Percentiles rank a stretch among this genome's conserved stretches.
These are phyloP conservation scores for Botryotinia globosa DNA, from an alignment of 2,329 filamentous ascomycete genomes.

Conservation along the genomic window DNA sequence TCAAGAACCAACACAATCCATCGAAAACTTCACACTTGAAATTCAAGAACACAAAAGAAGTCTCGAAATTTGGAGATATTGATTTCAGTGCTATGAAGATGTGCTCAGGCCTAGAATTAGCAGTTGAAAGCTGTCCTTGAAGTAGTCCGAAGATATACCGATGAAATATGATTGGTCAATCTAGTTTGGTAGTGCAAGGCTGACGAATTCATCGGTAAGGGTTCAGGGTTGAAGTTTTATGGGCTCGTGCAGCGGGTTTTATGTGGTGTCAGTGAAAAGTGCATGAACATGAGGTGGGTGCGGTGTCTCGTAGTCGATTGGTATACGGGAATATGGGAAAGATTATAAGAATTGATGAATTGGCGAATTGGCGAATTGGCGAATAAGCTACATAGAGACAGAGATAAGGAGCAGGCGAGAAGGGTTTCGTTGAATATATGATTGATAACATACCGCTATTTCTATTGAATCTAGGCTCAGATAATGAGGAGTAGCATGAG, in stretches of 20 bases:
- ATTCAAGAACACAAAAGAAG: not conserved
- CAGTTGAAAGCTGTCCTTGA: conserved; percentile 19
- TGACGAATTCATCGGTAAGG: not conserved
- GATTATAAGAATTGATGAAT: not conserved
- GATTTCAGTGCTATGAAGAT: not conserved
- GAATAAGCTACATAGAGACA: not conserved
- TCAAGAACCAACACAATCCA: not conserved
- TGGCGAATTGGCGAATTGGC: not conserved
- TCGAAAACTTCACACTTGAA: not conserved
- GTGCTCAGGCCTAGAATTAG: conserved; percentile 7
- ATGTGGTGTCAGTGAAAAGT: not conserved
- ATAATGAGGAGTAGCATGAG: not conserved
- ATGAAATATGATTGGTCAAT: not conserved
- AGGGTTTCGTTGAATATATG: not conserved
- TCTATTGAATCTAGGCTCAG: not conserved
- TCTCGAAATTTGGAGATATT: not conserved
- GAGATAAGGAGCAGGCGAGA: not conserved
- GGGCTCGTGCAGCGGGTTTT: not conserved
- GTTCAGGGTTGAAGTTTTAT: not conserved
- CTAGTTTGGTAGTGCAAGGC: not conserved
- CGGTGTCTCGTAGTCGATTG: not conserved
- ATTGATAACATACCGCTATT: not conserved
- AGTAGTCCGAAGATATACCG: not conserved
- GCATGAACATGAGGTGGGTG: conserved; percentile 13
- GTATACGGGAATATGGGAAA: not conserved